These are phyloP conservation scores for Penicillium hordei DNA, from an alignment of 2,329 filamentous ascomycete genomes.

Conservation along the genomic window DNA sequence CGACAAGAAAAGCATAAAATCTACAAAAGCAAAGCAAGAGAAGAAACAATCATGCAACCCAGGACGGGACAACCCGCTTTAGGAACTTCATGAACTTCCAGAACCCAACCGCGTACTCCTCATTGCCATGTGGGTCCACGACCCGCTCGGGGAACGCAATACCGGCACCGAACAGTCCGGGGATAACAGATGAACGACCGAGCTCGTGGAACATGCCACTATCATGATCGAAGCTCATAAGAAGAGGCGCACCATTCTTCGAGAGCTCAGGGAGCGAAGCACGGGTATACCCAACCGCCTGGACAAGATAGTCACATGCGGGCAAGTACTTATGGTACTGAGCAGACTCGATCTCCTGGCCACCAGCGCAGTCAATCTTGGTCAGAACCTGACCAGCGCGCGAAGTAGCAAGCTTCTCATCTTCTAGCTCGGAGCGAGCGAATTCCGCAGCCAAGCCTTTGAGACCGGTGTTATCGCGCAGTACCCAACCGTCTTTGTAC, in stretches of 20 bases:
- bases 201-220: constrained; percentile 51
- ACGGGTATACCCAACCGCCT: constrained; percentile 60
- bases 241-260: constrained; percentile 31
- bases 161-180: constrained; percentile 60
- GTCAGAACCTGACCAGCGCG: constrained; percentile 49
- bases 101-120: constrained; percentile 62
- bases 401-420: constrained; percentile 47
- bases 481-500: constrained; percentile 63
- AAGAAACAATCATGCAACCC: constrained; percentile 33
- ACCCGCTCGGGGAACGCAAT: constrained; percentile 65
- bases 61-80: constrained; percentile 55
- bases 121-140: constrained; percentile 60
- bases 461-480: constrained; percentile 64
- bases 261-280: constrained; percentile 52
- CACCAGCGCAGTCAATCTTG: constrained; percentile 48
- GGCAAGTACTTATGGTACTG: constrained; percentile 51
- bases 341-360: constrained; percentile 40
- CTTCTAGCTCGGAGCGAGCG: constrained; percentile 60
- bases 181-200: constrained; percentile 43
- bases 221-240: constrained; percentile 33
- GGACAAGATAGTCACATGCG: constrained; percentile 54
- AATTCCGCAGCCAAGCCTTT: constrained; percentile 62
- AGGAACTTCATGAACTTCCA: constrained; percentile 66
- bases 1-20: neutral
- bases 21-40: neutral